Evolutionary conservation across 208 protist species (phyloP).

Genomic region (Vickermania spadyakhi): DNA sequence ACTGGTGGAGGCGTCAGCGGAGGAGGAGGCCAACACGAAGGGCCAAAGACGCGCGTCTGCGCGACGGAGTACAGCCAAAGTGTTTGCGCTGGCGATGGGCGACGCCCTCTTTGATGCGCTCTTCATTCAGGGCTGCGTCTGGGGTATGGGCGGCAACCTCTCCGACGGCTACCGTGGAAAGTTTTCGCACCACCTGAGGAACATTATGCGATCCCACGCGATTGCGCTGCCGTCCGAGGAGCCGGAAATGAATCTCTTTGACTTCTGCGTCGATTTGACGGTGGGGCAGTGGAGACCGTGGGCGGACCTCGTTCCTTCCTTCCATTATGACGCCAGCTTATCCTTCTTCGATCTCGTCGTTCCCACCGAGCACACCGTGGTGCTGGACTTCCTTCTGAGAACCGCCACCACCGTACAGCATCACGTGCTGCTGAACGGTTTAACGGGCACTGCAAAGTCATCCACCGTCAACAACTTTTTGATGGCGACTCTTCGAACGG

Average conservation of each 20-base stretch:
- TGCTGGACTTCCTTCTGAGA: constrained; percentile 66
- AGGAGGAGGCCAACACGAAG: constrained; percentile 21
- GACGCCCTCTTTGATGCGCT: constrained; percentile 74
- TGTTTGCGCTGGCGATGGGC: constrained; percentile 30
- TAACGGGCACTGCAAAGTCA: constrained; percentile 94
- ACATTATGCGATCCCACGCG: constrained; percentile 44
- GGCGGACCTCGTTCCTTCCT: constrained; percentile 82
- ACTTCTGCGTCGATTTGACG: constrained; percentile 86
- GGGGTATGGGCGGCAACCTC: constrained; percentile 93
- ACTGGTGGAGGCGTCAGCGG: constrained; percentile 19
- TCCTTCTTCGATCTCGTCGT: constrained; percentile 94
- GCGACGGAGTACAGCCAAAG: constrained; percentile 18
- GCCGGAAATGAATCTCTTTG: constrained; percentile 63
- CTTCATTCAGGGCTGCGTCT: constrained; percentile 93
- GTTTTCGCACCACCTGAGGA: constrained; percentile 73
- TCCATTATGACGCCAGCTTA: constrained; percentile 75
- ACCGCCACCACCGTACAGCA: constrained; percentile 41
- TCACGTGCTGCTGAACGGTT: constrained; percentile 86
- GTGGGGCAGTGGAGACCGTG: constrained; percentile 66
- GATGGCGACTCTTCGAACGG: constrained; percentile 43
- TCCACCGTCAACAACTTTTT: constrained; percentile 79
- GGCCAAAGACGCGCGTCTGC: constrained; percentile 32
- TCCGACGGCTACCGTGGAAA: constrained; percentile 61
- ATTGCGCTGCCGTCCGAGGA: constrained; percentile 37
- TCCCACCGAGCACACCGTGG: constrained; percentile 89